These are phyloP conservation scores for Candida krabiensis DNA, from an alignment of 805 yeast species.

Conservation along the genomic window DNA sequence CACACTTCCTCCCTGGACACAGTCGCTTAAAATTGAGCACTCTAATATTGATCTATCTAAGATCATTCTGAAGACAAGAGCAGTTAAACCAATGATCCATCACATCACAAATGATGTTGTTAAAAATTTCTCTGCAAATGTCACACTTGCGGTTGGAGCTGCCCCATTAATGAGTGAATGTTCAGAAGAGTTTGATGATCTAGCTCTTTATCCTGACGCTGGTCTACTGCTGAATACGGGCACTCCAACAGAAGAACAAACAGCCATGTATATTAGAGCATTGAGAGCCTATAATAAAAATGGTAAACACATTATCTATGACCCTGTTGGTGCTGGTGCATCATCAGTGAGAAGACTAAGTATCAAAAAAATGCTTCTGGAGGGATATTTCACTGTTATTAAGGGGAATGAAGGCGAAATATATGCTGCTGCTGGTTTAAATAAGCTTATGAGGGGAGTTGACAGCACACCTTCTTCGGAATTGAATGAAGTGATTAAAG, in stretches of 20 bases:
- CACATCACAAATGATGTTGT: slow-evolving; percentile 90
- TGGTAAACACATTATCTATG: slow-evolving; percentile 69
- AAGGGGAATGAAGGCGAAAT: slow-evolving; percentile 91
- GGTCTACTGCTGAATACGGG: slow-evolving; percentile 75
- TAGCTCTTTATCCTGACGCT: slow-evolving; percentile 54
- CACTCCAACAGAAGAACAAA: slow-evolving; percentile 50
- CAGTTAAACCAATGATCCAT: slow-evolving; percentile 64
- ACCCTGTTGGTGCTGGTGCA: slow-evolving; percentile 95
- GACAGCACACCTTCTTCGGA: slow-evolving; percentile 41
- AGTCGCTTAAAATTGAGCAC: not conserved
- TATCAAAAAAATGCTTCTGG: slow-evolving; percentile 48
- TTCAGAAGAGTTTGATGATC: slow-evolving; percentile 62
- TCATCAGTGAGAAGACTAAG: slow-evolving; percentile 53
- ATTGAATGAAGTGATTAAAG: slow-evolving; percentile 32
- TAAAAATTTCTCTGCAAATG: slow-evolving; percentile 84
- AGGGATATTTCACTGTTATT: slow-evolving; percentile 63
- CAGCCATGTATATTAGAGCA: slow-evolving; percentile 50
- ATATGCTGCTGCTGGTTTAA: slow-evolving; percentile 51
- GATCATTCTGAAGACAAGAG: slow-evolving; percentile 3
- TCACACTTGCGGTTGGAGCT: slow-evolving; percentile 78
- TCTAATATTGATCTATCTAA: not conserved
- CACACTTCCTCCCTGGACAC: slow-evolving; percentile 30
- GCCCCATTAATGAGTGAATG: slow-evolving; percentile 89
- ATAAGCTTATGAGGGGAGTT: slow-evolving; percentile 65
- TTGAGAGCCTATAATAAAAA: slow-evolving; percentile 54